Evolutionary conservation across 2,329 filamentous ascomycete species (phyloP).

Genomic region (Rhynchosporium graminicola): DNA sequence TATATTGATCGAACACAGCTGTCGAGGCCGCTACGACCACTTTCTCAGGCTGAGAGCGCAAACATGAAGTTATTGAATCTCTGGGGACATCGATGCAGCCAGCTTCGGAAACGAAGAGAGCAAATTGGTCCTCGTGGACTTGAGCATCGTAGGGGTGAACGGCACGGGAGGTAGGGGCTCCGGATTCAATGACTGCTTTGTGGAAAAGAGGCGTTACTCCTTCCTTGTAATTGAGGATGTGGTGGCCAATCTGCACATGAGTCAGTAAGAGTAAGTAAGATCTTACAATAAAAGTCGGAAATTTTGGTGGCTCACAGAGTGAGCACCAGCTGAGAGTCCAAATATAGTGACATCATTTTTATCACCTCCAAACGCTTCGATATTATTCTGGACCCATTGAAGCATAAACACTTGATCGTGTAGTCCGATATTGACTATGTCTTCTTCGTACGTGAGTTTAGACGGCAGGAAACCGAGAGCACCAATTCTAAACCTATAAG

Average conservation of each 20-base stretch:
- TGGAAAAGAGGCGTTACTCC: conserved; percentile 46
- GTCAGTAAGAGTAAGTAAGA: not conserved
- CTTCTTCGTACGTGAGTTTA: conserved; percentile 51
- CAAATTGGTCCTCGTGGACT: conserved; percentile 56
- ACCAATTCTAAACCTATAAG: conserved; percentile 50
- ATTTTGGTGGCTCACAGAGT: conserved; percentile 48
- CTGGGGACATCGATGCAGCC: conserved; percentile 46
- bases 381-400: conserved; percentile 60
- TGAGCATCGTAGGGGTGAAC: conserved; percentile 55
- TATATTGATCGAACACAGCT: conserved; percentile 47
- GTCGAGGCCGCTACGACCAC: conserved; percentile 45
- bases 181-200: conserved; percentile 57
- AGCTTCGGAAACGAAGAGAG: conserved; percentile 48
- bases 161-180: conserved; percentile 54
- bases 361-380: conserved; percentile 60
- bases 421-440: conserved; percentile 62
- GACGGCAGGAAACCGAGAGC: conserved; percentile 68
- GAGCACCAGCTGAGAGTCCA: conserved; percentile 61
- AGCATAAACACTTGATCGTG: conserved; percentile 60
- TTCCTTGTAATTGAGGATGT: conserved; percentile 54
- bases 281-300: too few species aligned
- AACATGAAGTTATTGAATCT: conserved; percentile 51
- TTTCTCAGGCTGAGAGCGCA: conserved; percentile 47
- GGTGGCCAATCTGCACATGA: conserved; percentile 60
- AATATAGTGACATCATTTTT: conserved; percentile 57